Base-by-base conservation (phyloP, 306 rosid species). In the Pyrus communis region DNA sequence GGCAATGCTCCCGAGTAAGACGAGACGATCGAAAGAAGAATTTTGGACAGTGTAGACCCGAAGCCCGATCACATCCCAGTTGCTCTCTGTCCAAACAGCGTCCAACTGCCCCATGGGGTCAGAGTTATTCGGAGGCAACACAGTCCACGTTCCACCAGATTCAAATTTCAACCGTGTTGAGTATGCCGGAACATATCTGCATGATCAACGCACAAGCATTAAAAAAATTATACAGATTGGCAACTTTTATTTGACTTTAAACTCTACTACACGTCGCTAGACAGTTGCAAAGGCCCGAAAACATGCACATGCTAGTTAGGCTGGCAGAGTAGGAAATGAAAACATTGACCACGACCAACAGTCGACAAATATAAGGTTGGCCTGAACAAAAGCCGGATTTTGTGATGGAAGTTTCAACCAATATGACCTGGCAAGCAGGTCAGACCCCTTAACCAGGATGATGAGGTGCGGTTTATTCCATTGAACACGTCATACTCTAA, bases 81-180 rank as follows among this genome's bases (percentile, higher is more conserved):
- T 91, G 83, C 98, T 94, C 81, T 93, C 98, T 23, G 97, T 90
- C 98, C 98, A 94, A 81, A 94, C 86, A 51, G 94, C 87, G 62
- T 94, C 98, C 71, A 85, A 80, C 55, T 67, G 73, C 68, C 89
- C 97, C 94, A 94, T 87, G 35, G 81, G 83, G 35, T 88, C 98
- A 13, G 96, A 86, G 71, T 92, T 81, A 85, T 88, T 87, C 38
- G 91, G 78, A 78, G 97, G 88, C 83, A 94, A 75, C 3, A 40
- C 43, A 40, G 43, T 40, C 43, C 43, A 94, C 55, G 49, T 77
- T 73, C 89, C 97, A 55, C 40, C 9, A 40, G 93, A 88, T 78
- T 90, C 86, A 78, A 75, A 86, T 78, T 85, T 86, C 81, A 91
- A 78, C 71, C 94, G 83, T 11, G 98, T 90, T 27, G 98, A 94